These are phyloP conservation scores for Rutstroemia sp. DNA, from an alignment of 2,329 filamentous ascomycete species.

Conservation along the genomic window DNA sequence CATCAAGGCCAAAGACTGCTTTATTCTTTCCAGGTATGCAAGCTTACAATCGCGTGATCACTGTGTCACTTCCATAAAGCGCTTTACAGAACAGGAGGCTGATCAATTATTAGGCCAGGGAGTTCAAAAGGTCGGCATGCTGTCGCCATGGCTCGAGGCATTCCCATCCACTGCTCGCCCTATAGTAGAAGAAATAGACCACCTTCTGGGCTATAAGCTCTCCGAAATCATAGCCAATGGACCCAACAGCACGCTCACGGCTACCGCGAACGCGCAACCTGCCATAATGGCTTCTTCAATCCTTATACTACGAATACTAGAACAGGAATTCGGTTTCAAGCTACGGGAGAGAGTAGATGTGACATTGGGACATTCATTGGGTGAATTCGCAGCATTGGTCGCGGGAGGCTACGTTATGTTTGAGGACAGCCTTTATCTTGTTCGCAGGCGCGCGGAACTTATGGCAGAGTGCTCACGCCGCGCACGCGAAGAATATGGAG, in stretches of 20 bases:
- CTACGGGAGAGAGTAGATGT: slow-evolving; percentile 67
- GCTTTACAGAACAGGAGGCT: not conserved
- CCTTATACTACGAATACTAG: slow-evolving; percentile 79
- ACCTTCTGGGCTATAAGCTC: slow-evolving; percentile 64
- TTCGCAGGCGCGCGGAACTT: slow-evolving; percentile 69
- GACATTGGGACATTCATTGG: slow-evolving; percentile 82
- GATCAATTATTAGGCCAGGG: slow-evolving; percentile 58
- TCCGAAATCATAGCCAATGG: slow-evolving; percentile 73
- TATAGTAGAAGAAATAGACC: slow-evolving; percentile 82
- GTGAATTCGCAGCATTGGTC: slow-evolving; percentile 87
- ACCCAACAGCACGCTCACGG: slow-evolving; percentile 67
- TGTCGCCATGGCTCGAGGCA: slow-evolving; percentile 74
- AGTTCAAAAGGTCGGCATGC: slow-evolving; percentile 84
- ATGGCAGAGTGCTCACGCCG: slow-evolving; percentile 71
- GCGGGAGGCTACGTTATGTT: slow-evolving; percentile 76
- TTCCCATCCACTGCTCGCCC: slow-evolving; percentile 72
- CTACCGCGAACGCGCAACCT: slow-evolving; percentile 83
- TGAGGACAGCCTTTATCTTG: slow-evolving; percentile 68
- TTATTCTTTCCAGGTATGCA: slow-evolving; percentile 33
- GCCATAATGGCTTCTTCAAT: slow-evolving; percentile 95
- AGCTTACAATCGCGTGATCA: not conserved
- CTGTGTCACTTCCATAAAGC: not conserved
- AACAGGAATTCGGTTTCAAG: slow-evolving; percentile 75
- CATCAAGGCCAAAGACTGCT: slow-evolving; percentile 28
- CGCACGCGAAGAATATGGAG: slow-evolving; percentile 60